Base-by-base conservation (phyloP, 2,329 filamentous ascomycete species). In the Venturia oleaginea region DNA sequence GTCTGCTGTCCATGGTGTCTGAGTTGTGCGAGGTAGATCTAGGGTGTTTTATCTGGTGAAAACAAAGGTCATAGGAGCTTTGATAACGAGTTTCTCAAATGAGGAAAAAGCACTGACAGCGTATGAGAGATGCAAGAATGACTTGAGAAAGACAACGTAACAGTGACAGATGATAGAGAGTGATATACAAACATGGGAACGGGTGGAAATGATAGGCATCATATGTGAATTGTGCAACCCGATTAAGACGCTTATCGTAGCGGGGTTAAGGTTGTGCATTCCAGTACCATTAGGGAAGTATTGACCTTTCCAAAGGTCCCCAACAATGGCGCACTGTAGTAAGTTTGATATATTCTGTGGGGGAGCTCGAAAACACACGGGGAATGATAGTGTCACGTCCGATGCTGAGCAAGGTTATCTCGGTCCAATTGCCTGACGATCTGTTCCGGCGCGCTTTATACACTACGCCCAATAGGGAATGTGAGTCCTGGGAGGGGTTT, bases 281-380 rank as follows among this genome's bases (percentile, higher is more conserved):
- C 51, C 27, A 57, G 51, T 57, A 57, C 27, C 17, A 34, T 57
- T 32, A 19, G 51, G 51, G 51, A 57, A 57, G 30, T 57, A 57
- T 57, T 57, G 51, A 57, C 51, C 51, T 57, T 57, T 57, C 27
- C 27, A 57, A 15, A 57, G n/a, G 30, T 57, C 15, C 51, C 27
- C 27, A n/a, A 30, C 51, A 27, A 34, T 57, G 51, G 34, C 51
- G 51, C 51, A 57, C 34, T 57, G n/a, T 57, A 57, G 17, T 34
- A 34, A 19, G 27, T 32, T 57, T 30, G 30, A 13, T 55, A n/a
- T 15, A 5, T 34, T 32, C 30, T 57, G 51, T 57, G 27, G 51
- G 51, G 51, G 27, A n/a, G 27, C 51, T 34, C 51, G 51, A 57
- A 34, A 57, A 57, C 51, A 57, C 51, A 57, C 34, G 19, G 51